Base-by-base conservation (phyloP, 768 basidiomycete species). In the Boletus sp. region DNA sequence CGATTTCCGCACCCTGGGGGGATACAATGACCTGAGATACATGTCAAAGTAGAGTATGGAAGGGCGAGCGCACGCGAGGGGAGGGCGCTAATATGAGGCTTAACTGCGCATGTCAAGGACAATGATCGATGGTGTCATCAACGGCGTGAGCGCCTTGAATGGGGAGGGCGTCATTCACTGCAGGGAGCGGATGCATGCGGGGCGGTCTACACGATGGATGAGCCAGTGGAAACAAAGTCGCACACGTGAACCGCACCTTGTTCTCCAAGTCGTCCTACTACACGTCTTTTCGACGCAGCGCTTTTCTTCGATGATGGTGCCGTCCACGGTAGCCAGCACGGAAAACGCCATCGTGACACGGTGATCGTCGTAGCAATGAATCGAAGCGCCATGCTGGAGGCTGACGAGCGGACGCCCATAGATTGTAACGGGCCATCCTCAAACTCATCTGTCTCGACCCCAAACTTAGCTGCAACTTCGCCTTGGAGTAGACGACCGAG, bases 201-300 rank as follows among this genome's bases (percentile, higher is more conserved):
- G 79, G 71, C 96, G 52, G 98, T 94, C 94, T 96, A 63, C 37
- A 35, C 2, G 36, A 29, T 24, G 33, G 5, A 41, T 63, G 14
- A 55, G 46, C 14, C 12, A 20, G 29, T 2, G 47, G 44, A 11
- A 15, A 12, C n/a, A n/a, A n/a, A n/a, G n/a, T n/a, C n/a, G n/a
- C 6, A n/a, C n/a, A 4, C 10, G n/a, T 41, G 37, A 15, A 18
- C 42, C 77, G 3, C 49, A 91, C 92, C 84, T 97, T 97, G 77
- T 92, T 94, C 70, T 92, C 84, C 28, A 99, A 79, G 72, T 98
- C 97, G 69, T 98, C 97, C 95, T 95, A 99, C 93, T 94, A 99
- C 96, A 99, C 0, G 96, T 99, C 82, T 99, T 99, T 75, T 96
- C 96, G n/a, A n/a, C n/a, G n/a, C n/a, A n/a, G n/a, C n/a, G n/a